Base-by-base conservation (phyloP, 2,329 filamentous ascomycete species). In the Lecanicillium sp. region DNA sequence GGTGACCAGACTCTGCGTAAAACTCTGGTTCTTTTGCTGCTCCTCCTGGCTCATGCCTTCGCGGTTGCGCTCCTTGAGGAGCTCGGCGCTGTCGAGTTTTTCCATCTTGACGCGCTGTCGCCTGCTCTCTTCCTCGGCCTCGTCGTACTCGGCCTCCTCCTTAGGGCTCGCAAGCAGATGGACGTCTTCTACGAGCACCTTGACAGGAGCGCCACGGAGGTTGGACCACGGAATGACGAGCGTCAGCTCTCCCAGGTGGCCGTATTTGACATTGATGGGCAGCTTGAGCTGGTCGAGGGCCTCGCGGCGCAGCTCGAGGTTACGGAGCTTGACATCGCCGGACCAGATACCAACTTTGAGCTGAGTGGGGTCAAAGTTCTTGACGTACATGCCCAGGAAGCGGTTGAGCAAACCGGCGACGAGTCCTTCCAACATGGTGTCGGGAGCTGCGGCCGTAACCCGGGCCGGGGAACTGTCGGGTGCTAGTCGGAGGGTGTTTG, bases 331-430 rank as follows among this genome's bases (percentile, higher is more conserved):
- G 54, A 98, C 92, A 68, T 99, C 92, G 52, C 94, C 92, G 16
- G 86, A 94, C 92, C 90, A 98, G 55, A 98, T 98, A 47, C 94
- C 92, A 47, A 98, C 89, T 59, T 98, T 98, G 49, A 99, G 75
- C 69, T 98, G 92, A 55, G 87, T 84, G 39, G 92, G 87, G 63
- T 99, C 92, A 60, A 99, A 98, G 66, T 98, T 96, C 75, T 94
- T 89, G 64, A 99, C 90, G 64, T 98, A 98, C 84, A 96, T 95
- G 74, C 92, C 94, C 78, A 99, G 69, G 67, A 98, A 96, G 70
- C 94, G 85, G 71, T 98, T 98, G 53, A 99, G 82, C 71, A 99
- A 74, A 65, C 90, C 94, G 53, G 92, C 88, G 48, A 96, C 92
- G 52, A 99, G 75, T 51, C 89, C 86, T 75, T 98, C 92, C 68